A percentile compares a stretch with the other conserved stretches of the same genome.
These are phyloP conservation scores for Pleurotus sapidus DNA, from an alignment of 768 basidiomycete genomes.

Conservation along the genomic window DNA sequence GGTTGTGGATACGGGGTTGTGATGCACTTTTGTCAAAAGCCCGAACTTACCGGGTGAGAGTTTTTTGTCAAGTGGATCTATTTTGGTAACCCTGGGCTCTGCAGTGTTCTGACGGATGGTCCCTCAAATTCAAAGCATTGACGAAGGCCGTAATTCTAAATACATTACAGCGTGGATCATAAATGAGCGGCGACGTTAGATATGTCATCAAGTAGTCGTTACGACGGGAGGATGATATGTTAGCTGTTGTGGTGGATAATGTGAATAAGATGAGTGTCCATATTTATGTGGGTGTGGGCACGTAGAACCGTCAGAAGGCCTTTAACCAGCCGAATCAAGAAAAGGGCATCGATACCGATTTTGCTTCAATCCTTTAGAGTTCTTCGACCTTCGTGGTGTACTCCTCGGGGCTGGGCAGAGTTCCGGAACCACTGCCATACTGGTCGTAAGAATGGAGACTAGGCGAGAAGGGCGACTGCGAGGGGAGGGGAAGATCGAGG, in stretches of 20 bases:
- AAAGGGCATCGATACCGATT: neutral
- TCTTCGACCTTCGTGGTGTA: conserved; percentile 23
- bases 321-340: conserved; percentile 9
- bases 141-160: too few relatives aligned
- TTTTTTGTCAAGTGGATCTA: neutral
- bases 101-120: too few relatives aligned
- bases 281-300: neutral
- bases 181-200: neutral
- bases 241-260: neutral
- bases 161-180: too few relatives aligned
- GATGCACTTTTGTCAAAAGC: neutral
- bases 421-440: conserved; percentile 29
- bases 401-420: conserved; percentile 40
- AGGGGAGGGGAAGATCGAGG: conserved; percentile 28
- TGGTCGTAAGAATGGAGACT: conserved; percentile 28
- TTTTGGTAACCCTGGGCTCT: neutral
- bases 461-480: conserved; percentile 29
- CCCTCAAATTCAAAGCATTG: too few relatives aligned
- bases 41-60: conserved; percentile 5
- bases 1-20: neutral
- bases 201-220: neutral
- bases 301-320: neutral
- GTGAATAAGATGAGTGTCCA: conserved; percentile 3
- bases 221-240: neutral
- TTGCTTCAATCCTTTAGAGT: neutral